Conservation (phyloP, 805 yeast genomes). For the Kodamaea kakaduensis region DNA sequence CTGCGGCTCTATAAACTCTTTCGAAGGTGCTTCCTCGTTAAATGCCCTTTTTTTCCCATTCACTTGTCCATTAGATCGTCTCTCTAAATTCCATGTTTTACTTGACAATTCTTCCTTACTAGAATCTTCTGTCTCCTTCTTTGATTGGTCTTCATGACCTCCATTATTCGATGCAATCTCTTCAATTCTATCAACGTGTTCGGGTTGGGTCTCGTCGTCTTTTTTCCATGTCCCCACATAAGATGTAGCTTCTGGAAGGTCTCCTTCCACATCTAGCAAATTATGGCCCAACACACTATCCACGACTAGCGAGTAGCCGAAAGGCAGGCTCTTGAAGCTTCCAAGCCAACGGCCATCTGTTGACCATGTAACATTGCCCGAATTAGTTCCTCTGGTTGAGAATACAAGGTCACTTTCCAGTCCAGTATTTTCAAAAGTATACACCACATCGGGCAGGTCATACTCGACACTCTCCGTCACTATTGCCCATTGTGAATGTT, state of each 20-base stretch:
- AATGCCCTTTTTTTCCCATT: too few species aligned
- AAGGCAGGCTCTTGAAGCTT: slow-evolving; percentile 22
- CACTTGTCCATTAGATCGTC: too few species aligned
- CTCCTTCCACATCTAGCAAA: slow-evolving; percentile 2
- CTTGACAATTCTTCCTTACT: too few species aligned
- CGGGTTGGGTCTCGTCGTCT: too few species aligned
- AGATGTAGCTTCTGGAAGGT: slow-evolving; percentile 1
- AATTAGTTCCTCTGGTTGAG: slow-evolving; percentile 1
- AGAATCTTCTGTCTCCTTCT: too few species aligned
- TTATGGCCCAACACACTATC: slow-evolving; percentile 23
- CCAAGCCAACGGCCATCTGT: slow-evolving; percentile 32
- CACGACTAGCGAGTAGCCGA: slow-evolving; percentile 26
- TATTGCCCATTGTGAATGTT: slow-evolving; percentile 29
- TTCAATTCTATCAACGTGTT: too few species aligned
- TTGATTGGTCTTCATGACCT: too few species aligned
- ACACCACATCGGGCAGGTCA: slow-evolving; percentile 15
- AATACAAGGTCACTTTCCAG: slow-evolving; percentile 22
- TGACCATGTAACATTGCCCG: slow-evolving; percentile 26
- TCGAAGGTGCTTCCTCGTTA: too few species aligned
- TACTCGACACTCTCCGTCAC: slow-evolving; percentile 23
- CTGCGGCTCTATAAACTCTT: too few species aligned
- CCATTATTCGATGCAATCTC: too few species aligned
- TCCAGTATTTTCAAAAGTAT: slow-evolving; percentile 33
- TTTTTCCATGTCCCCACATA: slow-evolving; percentile 10
- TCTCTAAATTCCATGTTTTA: too few species aligned